phyloP scores from a whole-genome alignment of 164 flowering plant species.

The Amborella trichopoda region DNA sequence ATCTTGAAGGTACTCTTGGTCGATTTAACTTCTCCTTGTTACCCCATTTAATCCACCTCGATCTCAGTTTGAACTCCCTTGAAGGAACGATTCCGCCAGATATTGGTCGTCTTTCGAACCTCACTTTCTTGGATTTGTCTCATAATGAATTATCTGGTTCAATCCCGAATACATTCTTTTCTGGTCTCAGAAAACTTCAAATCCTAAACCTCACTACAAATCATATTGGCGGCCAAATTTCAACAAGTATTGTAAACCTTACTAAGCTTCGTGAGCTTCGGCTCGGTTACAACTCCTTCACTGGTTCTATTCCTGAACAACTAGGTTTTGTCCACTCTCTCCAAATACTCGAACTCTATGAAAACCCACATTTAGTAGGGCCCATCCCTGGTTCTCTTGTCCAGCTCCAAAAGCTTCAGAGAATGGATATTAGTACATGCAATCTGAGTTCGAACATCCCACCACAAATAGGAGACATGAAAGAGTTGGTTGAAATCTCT shows the following conservation, averaged over 20 bases:
- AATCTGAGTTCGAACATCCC: conserved; percentile 2
- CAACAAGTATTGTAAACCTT: conserved; percentile 42
- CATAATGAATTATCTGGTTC: conserved; percentile 48
- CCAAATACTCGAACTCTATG: too few species aligned
- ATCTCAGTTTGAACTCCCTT: conserved; percentile 37
- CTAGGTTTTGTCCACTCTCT: background rate
- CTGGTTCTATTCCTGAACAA: conserved; percentile 47
- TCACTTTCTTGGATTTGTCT: conserved; percentile 57
- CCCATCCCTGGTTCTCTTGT: background rate
- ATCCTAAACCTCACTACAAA: conserved; percentile 60
- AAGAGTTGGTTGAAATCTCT: background rate
- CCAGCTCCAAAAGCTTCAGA: conserved; percentile 1
- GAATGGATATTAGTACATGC: background rate
- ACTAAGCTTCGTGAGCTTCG: conserved; percentile 38
- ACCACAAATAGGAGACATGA: background rate
- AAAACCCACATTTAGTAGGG: background rate
- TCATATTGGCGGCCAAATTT: conserved; percentile 46
- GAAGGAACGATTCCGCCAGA: conserved; percentile 59
- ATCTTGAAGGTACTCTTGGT: conserved; percentile 4
- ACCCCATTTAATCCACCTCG: conserved; percentile 26
- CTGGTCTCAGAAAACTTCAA: conserved; percentile 27
- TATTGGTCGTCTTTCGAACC: conserved; percentile 34
- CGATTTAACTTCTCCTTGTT: conserved; percentile 5
- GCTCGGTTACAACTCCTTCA: conserved; percentile 48
- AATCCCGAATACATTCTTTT: conserved; percentile 56